These are phyloP conservation scores for Fusarium udum DNA, from an alignment of 2,329 filamentous ascomycete genomes.

Conservation along the genomic window DNA sequence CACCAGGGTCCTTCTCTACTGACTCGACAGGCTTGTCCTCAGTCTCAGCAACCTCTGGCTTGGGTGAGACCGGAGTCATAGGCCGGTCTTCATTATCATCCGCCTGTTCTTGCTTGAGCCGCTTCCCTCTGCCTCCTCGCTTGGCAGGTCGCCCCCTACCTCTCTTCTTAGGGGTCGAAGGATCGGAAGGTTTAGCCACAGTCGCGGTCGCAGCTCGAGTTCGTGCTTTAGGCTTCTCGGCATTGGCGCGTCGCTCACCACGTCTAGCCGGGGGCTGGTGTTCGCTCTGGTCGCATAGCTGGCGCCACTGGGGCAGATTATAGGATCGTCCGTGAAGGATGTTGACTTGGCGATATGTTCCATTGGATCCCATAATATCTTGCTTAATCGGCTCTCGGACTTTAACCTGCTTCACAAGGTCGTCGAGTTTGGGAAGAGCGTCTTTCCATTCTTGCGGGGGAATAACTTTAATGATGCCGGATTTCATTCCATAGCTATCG, in stretches of 20 bases:
- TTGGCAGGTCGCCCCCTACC: conserved; percentile 53
- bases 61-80: conserved; percentile 68
- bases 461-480: conserved; percentile 95
- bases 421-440: conserved; percentile 78
- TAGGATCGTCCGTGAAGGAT: conserved; percentile 96
- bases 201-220: conserved; percentile 49
- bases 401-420: conserved; percentile 88
- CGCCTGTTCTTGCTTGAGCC: conserved; percentile 50
- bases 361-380: conserved; percentile 95
- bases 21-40: conserved; percentile 55
- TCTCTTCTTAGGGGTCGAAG: conserved; percentile 52
- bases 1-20: conserved; percentile 59
- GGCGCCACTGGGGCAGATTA: conserved; percentile 95
- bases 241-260: conserved; percentile 78
- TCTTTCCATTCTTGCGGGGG: conserved; percentile 94
- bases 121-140: conserved; percentile 47
- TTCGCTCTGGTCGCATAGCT: conserved; percentile 91
- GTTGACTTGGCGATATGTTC: conserved; percentile 96
- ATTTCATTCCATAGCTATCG: conserved; percentile 95
- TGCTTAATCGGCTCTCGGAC: conserved; percentile 98
- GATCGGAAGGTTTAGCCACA: conserved; percentile 45
- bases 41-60: conserved; percentile 48
- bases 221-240: conserved; percentile 60
- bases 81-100: conserved; percentile 61
- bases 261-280: conserved; percentile 93